Evolutionary conservation across 2,329 filamentous ascomycete genomes (phyloP), one percentile per base, ranked within the genome.

Genomic region (Aureobasidium sp.): DNA sequence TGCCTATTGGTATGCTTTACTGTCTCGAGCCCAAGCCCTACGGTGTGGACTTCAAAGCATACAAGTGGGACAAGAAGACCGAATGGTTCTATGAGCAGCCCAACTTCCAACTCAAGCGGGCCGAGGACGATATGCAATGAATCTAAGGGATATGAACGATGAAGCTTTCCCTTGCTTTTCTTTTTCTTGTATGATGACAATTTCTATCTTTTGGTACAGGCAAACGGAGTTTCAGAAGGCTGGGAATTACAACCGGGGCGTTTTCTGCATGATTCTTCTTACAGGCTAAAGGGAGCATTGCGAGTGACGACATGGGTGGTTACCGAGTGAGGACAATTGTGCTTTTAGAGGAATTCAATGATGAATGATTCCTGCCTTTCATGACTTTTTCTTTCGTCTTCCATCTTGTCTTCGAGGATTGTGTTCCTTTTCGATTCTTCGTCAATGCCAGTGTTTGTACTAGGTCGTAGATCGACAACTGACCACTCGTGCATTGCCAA

Each of bases 11-110:
- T 21, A 92, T 96, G 80, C 81, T 97, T 8, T 99, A 96, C 74
- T 90, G 91, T 67, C 88, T 99, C 51, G 93, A 99, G 75, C 94
- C 94, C 66, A 97, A 97, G 80, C 94, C 94, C 0, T 99, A 99
- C 67, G 94, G 94, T 14, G 92, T 97, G 62, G 93, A 96, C 64
- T 97, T 97, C 78, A 93, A 96, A 73, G 93, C 91, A 0, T 99
- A 96, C 79, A 85, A 86, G 64, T 99, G 96, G 77, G 90, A 96
- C 71, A 84, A 90, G 64, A 79, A 82, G 3, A 83, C 78, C 25
- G 85, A 88, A 65, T 91, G 87, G 82, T 99, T 99, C 69, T 86
- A 94, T 63, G 86, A 94, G 71, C 76, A 95, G 49, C 89, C 87
- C n/a, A 82, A 92, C 69, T 97, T 94, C 76, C 85, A 88, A 74